Percentiles rank a stretch among this genome's conserved stretches.
These are phyloP conservation scores for Cruciata laevipes DNA, from an alignment of 257 asterid species.

Conservation along the genomic window DNA sequence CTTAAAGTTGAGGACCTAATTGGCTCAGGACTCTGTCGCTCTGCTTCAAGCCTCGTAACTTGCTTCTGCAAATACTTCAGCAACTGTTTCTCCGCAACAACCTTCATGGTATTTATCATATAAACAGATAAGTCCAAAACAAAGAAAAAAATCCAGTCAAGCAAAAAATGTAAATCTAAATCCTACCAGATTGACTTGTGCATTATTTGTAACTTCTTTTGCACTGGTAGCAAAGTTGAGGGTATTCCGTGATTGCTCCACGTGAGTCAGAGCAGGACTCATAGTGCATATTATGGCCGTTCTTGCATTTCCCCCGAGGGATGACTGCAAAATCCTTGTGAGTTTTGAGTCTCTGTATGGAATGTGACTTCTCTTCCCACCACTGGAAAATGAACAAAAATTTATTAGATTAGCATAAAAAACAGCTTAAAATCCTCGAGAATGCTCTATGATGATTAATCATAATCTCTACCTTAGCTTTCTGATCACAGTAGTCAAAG, in stretches of 20 bases:
- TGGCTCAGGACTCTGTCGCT: slow-evolving; percentile 73
- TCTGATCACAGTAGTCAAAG: slow-evolving; percentile 89
- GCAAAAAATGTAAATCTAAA: not conserved
- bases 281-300: slow-evolving; percentile 94
- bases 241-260: slow-evolving; percentile 90
- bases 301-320: slow-evolving; percentile 95
- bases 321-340: slow-evolving; percentile 85
- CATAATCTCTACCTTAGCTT: slow-evolving; percentile 56
- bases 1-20: slow-evolving; percentile 51
- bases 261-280: slow-evolving; percentile 91
- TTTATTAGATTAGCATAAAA: not conserved
- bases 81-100: slow-evolving; percentile 67
- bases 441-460: not conserved
- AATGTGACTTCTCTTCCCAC: slow-evolving; percentile 69
- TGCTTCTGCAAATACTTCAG: slow-evolving; percentile 81
- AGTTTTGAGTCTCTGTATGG: slow-evolving; percentile 90
- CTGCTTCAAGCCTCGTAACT: slow-evolving; percentile 93
- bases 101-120: not conserved
- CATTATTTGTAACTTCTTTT: slow-evolving; percentile 83
- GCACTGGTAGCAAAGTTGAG: slow-evolving; percentile 88
- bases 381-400: slow-evolving; percentile 35
- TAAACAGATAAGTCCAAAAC: not conserved
- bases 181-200: slow-evolving; percentile 90
- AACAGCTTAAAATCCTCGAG: not conserved
- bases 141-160: not conserved